Evolutionary conservation across 192 early-diverging fungal genomes (phyloP).

Genomic region (Backusella circina): DNA sequence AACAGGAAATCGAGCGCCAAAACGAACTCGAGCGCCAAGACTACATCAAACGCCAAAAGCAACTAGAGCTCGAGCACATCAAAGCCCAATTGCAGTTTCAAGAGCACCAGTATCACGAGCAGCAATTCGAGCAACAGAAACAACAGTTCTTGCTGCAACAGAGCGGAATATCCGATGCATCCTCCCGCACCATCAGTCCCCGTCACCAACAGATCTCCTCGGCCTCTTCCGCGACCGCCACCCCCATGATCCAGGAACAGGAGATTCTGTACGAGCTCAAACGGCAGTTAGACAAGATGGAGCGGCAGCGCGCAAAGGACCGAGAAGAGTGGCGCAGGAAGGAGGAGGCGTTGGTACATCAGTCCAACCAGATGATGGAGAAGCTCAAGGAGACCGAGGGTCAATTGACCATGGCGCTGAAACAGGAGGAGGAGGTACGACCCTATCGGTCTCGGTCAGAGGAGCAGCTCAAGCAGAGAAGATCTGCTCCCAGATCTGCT

Average conservation of each 20-base stretch:
- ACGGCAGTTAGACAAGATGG: conserved; percentile 23
- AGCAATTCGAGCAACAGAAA: not conserved
- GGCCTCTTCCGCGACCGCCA: not conserved
- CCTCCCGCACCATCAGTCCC: not conserved
- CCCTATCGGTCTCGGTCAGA: not conserved
- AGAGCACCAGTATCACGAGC: not conserved
- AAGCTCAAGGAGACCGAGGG: conserved; percentile 16
- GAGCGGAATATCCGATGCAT: not conserved
- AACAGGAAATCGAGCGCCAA: not conserved
- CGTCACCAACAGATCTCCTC: not conserved
- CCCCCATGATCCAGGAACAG: not conserved
- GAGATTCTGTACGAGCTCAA: not conserved
- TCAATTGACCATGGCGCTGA: conserved; percentile 17
- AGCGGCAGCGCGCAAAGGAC: conserved; percentile 26
- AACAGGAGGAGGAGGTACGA: conserved; percentile 53
- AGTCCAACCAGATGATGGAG: conserved; percentile 7
- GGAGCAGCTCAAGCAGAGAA: not conserved
- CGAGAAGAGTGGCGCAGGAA: not conserved
- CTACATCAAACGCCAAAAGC: not conserved
- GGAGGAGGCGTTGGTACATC: not conserved
- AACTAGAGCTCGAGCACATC: not conserved
- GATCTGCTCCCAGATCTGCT: not conserved
- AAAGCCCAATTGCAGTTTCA: not conserved
- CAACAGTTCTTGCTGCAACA: not conserved
- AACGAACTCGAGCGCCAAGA: not conserved